phyloP scores from a whole-genome alignment of 108 stramenopile species.

The Conticribra guillardii region DNA sequence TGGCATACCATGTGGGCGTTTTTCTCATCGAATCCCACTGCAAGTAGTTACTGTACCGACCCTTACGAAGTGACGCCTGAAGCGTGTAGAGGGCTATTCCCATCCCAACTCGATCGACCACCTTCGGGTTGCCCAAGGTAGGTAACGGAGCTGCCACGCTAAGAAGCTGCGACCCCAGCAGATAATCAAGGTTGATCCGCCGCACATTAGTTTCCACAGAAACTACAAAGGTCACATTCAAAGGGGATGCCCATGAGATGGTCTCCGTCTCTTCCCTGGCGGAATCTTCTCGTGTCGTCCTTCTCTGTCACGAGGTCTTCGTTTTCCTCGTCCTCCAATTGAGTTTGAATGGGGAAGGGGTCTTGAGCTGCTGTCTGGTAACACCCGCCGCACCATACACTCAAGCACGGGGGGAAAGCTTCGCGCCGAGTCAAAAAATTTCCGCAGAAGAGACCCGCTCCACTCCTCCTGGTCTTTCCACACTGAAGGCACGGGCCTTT shows the following conservation, averaged over 20 bases:
- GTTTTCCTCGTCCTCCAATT: constrained; percentile 14
- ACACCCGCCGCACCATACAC: constrained; percentile 47
- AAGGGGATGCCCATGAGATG: constrained; percentile 46
- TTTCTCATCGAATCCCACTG: constrained; percentile 2
- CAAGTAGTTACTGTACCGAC: neutral
- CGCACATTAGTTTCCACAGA: constrained; percentile 26
- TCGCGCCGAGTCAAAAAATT: constrained; percentile 46
- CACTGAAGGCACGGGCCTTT: constrained; percentile 40
- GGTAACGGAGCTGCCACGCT: neutral
- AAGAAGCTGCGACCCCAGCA: too few species aligned
- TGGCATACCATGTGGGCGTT: neutral
- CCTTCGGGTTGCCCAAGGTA: neutral
- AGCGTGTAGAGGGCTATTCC: neutral
- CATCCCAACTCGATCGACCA: neutral
- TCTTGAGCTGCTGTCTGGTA: constrained; percentile 12
- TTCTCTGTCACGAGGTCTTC: neutral
- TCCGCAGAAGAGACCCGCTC: constrained; percentile 48
- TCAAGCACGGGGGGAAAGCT: constrained; percentile 33
- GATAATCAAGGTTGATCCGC: neutral
- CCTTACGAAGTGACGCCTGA: neutral
- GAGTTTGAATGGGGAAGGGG: constrained; percentile 15
- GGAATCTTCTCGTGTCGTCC: neutral
- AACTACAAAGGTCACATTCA: constrained; percentile 62
- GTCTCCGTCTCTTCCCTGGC: constrained; percentile 33
- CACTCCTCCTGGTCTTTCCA: constrained; percentile 10